These are phyloP conservation scores for Hypoxylon trugodes DNA, from an alignment of 495 filamentous ascomycete genomes.

Conservation along the genomic window DNA sequence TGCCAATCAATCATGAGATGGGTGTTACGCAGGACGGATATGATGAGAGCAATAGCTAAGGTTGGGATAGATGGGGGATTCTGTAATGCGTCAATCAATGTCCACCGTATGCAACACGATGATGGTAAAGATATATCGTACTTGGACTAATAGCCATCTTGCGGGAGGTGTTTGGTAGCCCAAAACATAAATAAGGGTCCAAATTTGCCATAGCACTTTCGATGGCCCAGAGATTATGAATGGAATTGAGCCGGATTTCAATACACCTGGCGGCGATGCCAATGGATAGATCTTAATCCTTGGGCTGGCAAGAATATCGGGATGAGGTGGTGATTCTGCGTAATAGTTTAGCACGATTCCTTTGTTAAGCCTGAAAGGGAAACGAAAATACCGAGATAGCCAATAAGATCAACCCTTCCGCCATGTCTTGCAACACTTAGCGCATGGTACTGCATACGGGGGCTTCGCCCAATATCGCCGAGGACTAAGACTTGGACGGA, in stretches of 20 bases:
- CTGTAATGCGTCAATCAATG: conserved; percentile 49
- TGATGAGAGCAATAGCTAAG: conserved; percentile 73
- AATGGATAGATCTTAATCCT: conserved; percentile 74
- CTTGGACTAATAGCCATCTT: conserved; percentile 84
- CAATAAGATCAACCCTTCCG: conserved; percentile 82
- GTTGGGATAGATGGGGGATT: conserved; percentile 97
- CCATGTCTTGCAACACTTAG: conserved; percentile 88
- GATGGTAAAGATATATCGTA: conserved; percentile 34
- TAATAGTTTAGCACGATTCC: conserved; percentile 20
- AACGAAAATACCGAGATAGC: conserved; percentile 73
- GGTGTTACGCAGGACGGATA: conserved; percentile 81
- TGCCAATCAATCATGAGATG: conserved; percentile 96
- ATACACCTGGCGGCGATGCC: conserved; percentile 63
- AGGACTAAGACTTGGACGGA: conserved; percentile 89
- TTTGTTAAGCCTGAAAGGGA: background rate
- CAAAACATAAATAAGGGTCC: conserved; percentile 72
- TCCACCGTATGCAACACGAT: background rate
- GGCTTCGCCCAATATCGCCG: conserved; percentile 96
- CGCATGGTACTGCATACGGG: conserved; percentile 99
- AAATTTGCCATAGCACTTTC: conserved; percentile 86
- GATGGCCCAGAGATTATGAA: conserved; percentile 83
- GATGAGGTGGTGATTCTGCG: conserved; percentile 66
- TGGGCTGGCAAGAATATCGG: conserved; percentile 71
- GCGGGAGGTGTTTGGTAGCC: conserved; percentile 75
- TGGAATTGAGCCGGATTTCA: conserved; percentile 73